These are phyloP conservation scores for Blastocystis sp. DNA, from an alignment of 352 stramenopile genomes.

Conservation along the genomic window DNA sequence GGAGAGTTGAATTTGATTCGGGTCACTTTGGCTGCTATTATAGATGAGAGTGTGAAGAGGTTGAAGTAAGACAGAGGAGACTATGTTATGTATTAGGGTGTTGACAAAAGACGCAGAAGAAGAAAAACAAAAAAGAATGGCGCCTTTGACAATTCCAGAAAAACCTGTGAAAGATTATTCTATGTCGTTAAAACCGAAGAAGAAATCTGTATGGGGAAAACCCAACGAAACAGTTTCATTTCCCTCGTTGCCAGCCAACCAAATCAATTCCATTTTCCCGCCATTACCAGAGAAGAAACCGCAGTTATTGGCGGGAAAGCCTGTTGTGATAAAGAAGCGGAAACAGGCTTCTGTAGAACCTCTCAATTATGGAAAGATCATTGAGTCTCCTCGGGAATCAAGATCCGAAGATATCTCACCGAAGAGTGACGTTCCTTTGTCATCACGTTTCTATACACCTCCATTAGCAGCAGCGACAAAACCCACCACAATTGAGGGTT, in stretches of 20 bases:
- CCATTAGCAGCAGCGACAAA: neutral
- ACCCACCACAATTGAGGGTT: neutral
- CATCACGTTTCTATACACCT: neutral
- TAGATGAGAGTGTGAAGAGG: neutral
- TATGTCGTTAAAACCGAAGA: neutral
- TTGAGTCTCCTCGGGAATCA: neutral
- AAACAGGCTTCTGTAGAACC: neutral
- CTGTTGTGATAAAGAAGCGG: neutral
- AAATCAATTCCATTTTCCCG: neutral
- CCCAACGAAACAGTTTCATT: neutral
- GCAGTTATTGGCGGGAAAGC: neutral
- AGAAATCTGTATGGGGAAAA: constrained; percentile 1
- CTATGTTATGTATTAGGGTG: neutral
- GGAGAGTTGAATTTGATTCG: constrained; percentile 32
- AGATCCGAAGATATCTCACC: neutral
- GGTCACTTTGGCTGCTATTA: neutral
- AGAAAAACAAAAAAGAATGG: neutral
- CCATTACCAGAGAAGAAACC: neutral
- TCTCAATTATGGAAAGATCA: neutral
- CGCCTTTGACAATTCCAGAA: neutral
- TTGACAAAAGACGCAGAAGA: neutral
- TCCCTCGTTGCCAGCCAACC: neutral
- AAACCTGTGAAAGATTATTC: neutral
- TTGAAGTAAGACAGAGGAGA: neutral
- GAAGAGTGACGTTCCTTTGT: neutral